Base-by-base conservation (phyloP, 2,329 filamentous ascomycete species). In the Botrytis porri region DNA sequence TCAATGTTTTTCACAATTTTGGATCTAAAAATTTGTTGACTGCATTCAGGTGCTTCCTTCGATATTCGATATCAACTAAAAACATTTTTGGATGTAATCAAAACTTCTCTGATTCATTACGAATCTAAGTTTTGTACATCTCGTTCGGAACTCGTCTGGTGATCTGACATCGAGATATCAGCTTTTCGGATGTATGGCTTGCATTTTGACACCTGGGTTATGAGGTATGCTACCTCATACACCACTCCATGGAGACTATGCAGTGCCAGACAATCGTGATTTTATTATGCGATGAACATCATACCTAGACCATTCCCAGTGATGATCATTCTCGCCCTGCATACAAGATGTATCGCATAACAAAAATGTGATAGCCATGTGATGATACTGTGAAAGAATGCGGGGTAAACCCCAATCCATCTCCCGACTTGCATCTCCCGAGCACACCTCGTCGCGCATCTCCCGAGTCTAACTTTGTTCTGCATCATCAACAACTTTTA, bases 391-490 rank as follows among this genome's bases (percentile, higher is more conserved):
- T 66, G 43, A 51, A 20, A 37, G n/a, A 54, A 67, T 67, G 45
- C 45, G 64, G 64, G 64, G 64, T 67, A 54, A 51, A 37, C 16
- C 64, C 45, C 64, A 39, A 67, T 29, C 1, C 61, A 63, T 63
- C 32, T 32, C 29, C 62, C 9, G 25, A 32, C 39, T 45, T 60
- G 57, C 57, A 60, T 60, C 14, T 63, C 37, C 35, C 59, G 59
- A 61, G 59, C 59, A 25, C 25, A 61, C 59, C 20, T 39, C 35
- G 16, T 61, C 10, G 35, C 5, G 10, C 5, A 54, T 54, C 59
- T 25, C 35, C 35, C 35, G 35, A 39, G 22, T 62, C 32, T 18
- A 57, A 29, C 25, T 41, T n/a, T 22, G 35, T 62, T 25, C 59
- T 35, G 59, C 22, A n/a, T 18, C 22, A 39, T 41, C 60, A n/a